Evolutionary conservation across 345 rosid species (phyloP).

Genomic region (Gossypium bickii): DNA sequence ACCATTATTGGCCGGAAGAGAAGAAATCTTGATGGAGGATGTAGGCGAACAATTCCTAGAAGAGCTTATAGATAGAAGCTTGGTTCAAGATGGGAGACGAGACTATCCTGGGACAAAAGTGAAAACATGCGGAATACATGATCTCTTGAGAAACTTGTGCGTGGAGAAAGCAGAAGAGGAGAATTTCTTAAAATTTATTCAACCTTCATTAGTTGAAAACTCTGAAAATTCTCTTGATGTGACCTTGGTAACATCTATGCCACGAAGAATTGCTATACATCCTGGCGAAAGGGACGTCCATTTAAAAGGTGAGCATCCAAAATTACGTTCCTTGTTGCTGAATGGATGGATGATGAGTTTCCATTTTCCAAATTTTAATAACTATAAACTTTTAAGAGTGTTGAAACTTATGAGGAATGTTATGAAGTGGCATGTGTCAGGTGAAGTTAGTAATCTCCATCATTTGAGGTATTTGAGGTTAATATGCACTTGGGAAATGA

Average conservation of each 20-base stretch:
- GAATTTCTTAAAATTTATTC: not conserved
- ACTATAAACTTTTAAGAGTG: too few relatives aligned
- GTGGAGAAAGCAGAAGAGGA: constrained; percentile 5
- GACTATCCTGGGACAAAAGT: not conserved
- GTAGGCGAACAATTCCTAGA: constrained; percentile 19
- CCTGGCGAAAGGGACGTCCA: not conserved
- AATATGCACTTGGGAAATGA: too few relatives aligned
- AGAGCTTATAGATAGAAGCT: constrained; percentile 20
- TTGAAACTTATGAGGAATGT: too few relatives aligned
- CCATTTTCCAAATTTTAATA: too few relatives aligned
- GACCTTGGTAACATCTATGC: too few relatives aligned
- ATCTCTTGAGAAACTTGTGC: not conserved
- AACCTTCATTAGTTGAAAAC: not conserved
- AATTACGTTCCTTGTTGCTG: not conserved
- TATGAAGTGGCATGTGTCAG: too few relatives aligned
- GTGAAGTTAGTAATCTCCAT: too few relatives aligned
- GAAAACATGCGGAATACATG: constrained; percentile 14
- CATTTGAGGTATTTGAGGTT: too few relatives aligned
- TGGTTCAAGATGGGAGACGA: constrained; percentile 7
- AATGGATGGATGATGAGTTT: too few relatives aligned
- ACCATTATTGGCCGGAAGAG: not conserved
- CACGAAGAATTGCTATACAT: constrained; percentile 1
- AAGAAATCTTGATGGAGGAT: constrained; percentile 16
- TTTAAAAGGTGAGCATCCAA: not conserved
- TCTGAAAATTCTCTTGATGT: too few relatives aligned